Percentiles rank a stretch among this genome's conserved stretches.
Conservation (phyloP, 2,329 filamentous ascomycete genomes). For the Polytolypa hystricis region DNA sequence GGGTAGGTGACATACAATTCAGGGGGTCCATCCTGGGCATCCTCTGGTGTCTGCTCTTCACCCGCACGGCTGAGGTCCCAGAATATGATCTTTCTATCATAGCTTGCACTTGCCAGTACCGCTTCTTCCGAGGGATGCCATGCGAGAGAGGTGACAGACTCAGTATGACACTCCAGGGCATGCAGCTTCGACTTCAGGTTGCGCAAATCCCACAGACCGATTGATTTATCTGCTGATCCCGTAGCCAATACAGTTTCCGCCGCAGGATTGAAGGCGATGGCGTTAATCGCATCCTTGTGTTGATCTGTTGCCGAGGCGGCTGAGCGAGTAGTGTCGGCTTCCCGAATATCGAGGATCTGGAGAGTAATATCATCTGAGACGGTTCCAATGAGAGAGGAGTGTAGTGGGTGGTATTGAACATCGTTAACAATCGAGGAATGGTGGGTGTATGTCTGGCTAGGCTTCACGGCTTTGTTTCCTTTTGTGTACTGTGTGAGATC, state of each 20-base stretch:
- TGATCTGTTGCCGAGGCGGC: conserved; percentile 60
- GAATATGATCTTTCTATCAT: conserved; percentile 87
- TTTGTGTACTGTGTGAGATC: conserved; percentile 68
- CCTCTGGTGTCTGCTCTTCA: conserved; percentile 88
- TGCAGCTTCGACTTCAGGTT: conserved; percentile 86
- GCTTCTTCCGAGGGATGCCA: conserved; percentile 91
- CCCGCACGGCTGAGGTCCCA: conserved; percentile 91
- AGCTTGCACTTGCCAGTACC: conserved; percentile 81
- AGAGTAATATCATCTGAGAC: conserved; percentile 93
- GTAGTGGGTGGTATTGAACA: conserved; percentile 85
- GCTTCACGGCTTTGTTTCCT: conserved; percentile 57
- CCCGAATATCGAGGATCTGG: conserved; percentile 80
- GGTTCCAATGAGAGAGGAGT: conserved; percentile 74
- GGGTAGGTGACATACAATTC: conserved; percentile 59
- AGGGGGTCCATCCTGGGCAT: conserved; percentile 86
- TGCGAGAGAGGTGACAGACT: conserved; percentile 79
- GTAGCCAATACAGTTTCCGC: conserved; percentile 87
- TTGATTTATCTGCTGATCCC: conserved; percentile 87
- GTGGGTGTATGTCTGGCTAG: conserved; percentile 68
- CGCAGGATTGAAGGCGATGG: conserved; percentile 85
- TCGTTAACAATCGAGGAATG: conserved; percentile 92
- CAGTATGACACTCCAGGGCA: conserved; percentile 75
- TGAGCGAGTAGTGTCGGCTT: conserved; percentile 52
- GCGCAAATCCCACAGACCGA: conserved; percentile 89
- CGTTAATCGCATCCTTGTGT: conserved; percentile 88